These are phyloP conservation scores for Solanum habrochaites DNA, from an alignment of 257 asterid species.

Conservation along the genomic window DNA sequence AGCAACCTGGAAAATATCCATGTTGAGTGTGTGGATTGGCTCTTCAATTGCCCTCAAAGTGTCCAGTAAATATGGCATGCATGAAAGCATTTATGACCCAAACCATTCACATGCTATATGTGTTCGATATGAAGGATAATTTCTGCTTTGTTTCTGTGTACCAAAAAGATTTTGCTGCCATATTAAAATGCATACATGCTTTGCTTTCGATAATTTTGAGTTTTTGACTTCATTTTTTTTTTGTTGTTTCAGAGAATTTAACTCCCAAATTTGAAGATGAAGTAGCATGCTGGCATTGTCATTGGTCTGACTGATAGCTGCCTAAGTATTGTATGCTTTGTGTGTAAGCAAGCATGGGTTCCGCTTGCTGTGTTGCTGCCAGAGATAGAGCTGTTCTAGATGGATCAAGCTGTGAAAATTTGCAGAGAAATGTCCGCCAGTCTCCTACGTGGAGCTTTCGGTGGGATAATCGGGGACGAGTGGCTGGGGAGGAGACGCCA, in stretches of 20 bases:
- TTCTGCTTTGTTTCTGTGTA: not conserved
- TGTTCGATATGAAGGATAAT: not conserved
- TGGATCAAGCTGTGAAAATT: constrained; percentile 43
- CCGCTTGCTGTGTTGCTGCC: constrained; percentile 94
- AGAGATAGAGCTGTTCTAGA: constrained; percentile 49
- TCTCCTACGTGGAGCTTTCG: constrained; percentile 95
- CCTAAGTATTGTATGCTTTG: not conserved
- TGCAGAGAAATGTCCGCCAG: constrained; percentile 54
- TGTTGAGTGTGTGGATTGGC: not conserved
- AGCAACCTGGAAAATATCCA: not conserved
- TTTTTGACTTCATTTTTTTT: not conserved
- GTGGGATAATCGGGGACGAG: constrained; percentile 94
- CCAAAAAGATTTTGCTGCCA: not conserved
- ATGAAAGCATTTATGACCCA: not conserved
- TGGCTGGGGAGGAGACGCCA: constrained; percentile 74
- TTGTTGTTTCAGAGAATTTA: not conserved
- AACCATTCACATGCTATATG: not conserved
- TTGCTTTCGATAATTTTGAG: not conserved
- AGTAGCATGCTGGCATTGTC: constrained; percentile 1
- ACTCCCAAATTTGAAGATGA: not conserved
- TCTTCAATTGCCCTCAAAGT: not conserved
- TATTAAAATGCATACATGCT: not conserved
- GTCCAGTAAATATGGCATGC: not conserved
- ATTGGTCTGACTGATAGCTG: not conserved
- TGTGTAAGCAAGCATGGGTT: constrained; percentile 66